Percentiles rank a stretch among this genome's conserved stretches.
Evolutionary conservation across 2,329 filamentous ascomycete species (phyloP).

Genomic region (Shiraia sp.): DNA sequence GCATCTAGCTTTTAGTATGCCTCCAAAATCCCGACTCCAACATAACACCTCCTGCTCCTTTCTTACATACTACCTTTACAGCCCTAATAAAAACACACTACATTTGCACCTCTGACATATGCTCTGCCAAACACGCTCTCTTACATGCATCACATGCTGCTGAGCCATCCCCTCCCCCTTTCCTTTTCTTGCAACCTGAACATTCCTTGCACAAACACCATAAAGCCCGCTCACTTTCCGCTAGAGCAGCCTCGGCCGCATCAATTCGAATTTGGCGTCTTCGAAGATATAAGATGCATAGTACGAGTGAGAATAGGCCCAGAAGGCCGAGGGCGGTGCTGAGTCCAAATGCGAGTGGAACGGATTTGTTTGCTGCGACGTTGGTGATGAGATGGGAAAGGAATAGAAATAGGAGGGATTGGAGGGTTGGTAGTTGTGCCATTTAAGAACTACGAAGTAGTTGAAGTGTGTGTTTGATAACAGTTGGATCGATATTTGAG

Average conservation of each 20-base stretch:
- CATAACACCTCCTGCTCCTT: too few relatives aligned
- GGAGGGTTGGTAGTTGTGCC: too few relatives aligned
- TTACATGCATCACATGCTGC: neutral
- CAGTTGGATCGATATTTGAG: too few relatives aligned
- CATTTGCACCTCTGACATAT: too few relatives aligned
- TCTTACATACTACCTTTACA: too few relatives aligned
- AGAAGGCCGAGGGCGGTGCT: neutral
- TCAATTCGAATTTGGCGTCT: neutral
- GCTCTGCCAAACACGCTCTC: too few relatives aligned
- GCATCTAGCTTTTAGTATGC: too few relatives aligned
- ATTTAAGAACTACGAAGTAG: too few relatives aligned
- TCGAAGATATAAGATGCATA: conserved; percentile 1
- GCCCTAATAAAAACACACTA: too few relatives aligned
- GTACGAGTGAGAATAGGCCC: neutral
- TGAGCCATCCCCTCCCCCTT: conserved; percentile 1
- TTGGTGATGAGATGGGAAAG: neutral
- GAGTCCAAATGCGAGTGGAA: neutral
- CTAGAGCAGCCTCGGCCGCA: neutral
- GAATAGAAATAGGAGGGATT: neutral
- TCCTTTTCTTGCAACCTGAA: neutral
- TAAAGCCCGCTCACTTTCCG: neutral
- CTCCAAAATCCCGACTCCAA: too few relatives aligned
- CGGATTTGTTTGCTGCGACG: neutral
- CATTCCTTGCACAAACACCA: neutral
- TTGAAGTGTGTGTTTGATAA: too few relatives aligned